phyloP scores from a whole-genome alignment of 2,329 filamentous ascomycete species.

The Pseudocercospora fuligena region DNA sequence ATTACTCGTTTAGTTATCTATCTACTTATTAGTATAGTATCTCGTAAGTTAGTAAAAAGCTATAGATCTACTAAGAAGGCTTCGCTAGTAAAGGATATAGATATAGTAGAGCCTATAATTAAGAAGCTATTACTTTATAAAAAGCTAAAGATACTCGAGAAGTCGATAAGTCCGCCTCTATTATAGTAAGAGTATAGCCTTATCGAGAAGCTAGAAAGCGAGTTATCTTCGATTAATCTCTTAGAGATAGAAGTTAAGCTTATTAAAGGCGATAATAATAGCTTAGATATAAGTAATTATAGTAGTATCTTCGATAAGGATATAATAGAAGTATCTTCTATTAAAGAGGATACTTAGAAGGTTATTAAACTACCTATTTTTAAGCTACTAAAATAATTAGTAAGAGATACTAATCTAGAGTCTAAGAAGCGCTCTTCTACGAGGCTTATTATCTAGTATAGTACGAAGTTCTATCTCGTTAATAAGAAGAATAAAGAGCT shows the following conservation, averaged over 20 bases:
- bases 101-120: background rate
- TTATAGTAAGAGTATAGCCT: too few relatives aligned
- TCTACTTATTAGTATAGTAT: too few relatives aligned
- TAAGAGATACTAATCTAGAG: background rate
- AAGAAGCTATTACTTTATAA: background rate
- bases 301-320: background rate
- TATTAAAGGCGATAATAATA: background rate
- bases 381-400: background rate
- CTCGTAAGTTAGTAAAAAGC: too few relatives aligned
- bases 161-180: background rate
- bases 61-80: too few relatives aligned
- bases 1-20: too few relatives aligned
- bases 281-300: background rate
- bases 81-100: too few relatives aligned
- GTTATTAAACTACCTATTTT: background rate
- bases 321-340: background rate
- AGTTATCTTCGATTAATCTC: too few relatives aligned
- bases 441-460: too few relatives aligned
- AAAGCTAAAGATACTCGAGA: background rate
- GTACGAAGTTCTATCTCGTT: too few relatives aligned
- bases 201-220: too few relatives aligned
- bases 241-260: background rate
- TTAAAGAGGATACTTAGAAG: background rate
- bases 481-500: background rate
- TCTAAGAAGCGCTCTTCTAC: background rate